Percentiles rank a stretch among this genome's conserved stretches.
Conservation (phyloP, 257 asterid genomes). For the Fraxinus quadrangulata region DNA sequence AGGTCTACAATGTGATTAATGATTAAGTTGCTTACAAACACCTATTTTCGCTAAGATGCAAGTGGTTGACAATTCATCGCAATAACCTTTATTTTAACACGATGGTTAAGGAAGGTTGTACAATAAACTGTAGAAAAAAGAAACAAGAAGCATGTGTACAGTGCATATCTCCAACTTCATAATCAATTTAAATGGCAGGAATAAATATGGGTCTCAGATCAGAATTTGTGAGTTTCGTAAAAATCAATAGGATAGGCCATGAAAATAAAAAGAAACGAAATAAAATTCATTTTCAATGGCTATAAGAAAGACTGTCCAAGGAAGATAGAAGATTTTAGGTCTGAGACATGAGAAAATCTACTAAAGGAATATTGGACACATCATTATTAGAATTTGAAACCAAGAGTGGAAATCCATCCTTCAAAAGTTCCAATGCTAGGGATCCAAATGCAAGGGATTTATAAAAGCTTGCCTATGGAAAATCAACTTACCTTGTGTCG, state of each 20-base stretch:
- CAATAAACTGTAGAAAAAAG: not conserved
- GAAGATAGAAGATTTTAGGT: not conserved
- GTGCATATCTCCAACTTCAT: not conserved
- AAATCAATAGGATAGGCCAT: not conserved
- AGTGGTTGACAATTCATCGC: not conserved
- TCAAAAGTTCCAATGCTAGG: not conserved
- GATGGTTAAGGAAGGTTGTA: not conserved
- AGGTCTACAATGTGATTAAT: not conserved
- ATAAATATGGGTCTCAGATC: not conserved
- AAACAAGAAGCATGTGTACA: not conserved
- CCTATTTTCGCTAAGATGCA: not conserved
- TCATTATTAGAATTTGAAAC: not conserved
- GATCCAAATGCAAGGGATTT: slow-evolving; percentile 1
- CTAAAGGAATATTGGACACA: not conserved
- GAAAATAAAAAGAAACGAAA: not conserved
- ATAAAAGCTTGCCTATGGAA: slow-evolving; percentile 5
- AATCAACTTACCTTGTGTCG: slow-evolving; percentile 53
- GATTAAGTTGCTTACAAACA: not conserved
- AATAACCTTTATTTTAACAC: not conserved
- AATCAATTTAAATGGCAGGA: no score
- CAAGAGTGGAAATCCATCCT: not conserved
- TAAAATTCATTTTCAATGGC: not conserved
- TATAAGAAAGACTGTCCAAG: not conserved
- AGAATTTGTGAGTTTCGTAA: not conserved
- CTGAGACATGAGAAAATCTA: not conserved